Percentiles rank a stretch among this genome's conserved stretches.
Conservation (phyloP, 1,284 basidiomycete genomes). For the Spongiforma sp. region DNA sequence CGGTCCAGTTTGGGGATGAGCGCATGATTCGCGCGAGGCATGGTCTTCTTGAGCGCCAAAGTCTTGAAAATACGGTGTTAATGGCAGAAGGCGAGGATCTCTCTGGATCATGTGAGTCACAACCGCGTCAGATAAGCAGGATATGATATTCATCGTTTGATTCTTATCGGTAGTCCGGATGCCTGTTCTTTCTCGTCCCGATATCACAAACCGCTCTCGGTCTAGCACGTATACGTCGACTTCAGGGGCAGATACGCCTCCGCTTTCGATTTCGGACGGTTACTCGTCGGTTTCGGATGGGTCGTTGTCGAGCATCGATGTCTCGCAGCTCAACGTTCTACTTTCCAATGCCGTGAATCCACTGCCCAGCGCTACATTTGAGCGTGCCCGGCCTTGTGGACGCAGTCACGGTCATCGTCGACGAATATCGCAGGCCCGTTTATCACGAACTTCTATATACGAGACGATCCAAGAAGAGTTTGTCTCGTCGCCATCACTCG, state of each 20-base stretch:
- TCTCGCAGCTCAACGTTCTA: conserved; percentile 60
- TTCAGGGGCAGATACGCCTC: conserved; percentile 73
- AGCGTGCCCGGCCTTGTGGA: conserved; percentile 50
- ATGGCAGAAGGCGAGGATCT: conserved; percentile 69
- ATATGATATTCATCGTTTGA: conserved; percentile 10
- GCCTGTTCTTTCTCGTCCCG: conserved; percentile 65
- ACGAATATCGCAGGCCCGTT: conserved; percentile 64
- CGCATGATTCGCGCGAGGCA: conserved; percentile 67
- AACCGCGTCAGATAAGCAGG: neutral
- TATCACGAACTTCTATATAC: conserved; percentile 71
- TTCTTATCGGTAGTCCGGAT: conserved; percentile 50
- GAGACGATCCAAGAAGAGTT: conserved; percentile 80
- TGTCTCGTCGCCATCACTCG: conserved; percentile 46
- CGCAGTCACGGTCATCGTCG: conserved; percentile 76
- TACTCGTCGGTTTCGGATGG: conserved; percentile 68
- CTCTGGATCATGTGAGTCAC: conserved; percentile 54
- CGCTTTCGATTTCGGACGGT: conserved; percentile 66
- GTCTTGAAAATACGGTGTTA: conserved; percentile 66
- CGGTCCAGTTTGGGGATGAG: conserved; percentile 65
- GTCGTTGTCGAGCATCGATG: conserved; percentile 77
- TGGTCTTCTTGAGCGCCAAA: conserved; percentile 68
- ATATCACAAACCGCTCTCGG: conserved; percentile 56
- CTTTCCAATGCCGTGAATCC: conserved; percentile 54
- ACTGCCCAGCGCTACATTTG: conserved; percentile 40
- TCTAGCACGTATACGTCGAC: conserved; percentile 65